Evolutionary conservation across 495 filamentous ascomycete species (phyloP).

Genomic region (Talaromyces thailandensis): DNA sequence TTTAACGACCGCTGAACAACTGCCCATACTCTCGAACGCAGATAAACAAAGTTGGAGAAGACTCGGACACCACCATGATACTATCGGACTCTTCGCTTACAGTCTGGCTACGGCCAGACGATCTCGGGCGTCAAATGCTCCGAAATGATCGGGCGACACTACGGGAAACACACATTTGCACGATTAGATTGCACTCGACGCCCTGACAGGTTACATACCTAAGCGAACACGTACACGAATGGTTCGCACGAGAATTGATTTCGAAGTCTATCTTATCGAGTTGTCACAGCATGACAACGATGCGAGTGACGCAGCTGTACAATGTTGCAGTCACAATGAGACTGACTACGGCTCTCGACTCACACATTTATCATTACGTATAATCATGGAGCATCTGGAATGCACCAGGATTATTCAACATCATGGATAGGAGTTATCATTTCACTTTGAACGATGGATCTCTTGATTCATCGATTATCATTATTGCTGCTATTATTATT

Average conservation of each 20-base stretch:
- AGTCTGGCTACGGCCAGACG: neutral
- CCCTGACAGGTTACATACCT: neutral
- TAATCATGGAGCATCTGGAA: neutral
- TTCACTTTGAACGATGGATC: neutral
- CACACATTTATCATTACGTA: neutral
- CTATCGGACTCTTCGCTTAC: neutral
- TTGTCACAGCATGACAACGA: neutral
- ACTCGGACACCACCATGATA: neutral
- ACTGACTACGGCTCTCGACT: neutral
- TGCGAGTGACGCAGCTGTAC: neutral
- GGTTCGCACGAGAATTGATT: neutral
- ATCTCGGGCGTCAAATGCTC: neutral
- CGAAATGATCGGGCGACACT: neutral
- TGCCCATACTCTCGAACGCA: neutral
- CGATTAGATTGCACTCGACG: neutral
- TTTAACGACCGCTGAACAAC: constrained; percentile 46
- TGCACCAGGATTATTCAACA: neutral
- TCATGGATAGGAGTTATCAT: neutral
- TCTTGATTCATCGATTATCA: neutral
- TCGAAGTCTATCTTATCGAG: neutral
- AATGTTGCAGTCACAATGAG: too few species aligned
- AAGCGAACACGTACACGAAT: neutral
- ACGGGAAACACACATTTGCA: neutral
- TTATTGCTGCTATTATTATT: neutral
- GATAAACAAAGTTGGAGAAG: neutral